Base-by-base conservation (phyloP, 2,329 filamentous ascomycete species). In the Tolypocladium sp. region DNA sequence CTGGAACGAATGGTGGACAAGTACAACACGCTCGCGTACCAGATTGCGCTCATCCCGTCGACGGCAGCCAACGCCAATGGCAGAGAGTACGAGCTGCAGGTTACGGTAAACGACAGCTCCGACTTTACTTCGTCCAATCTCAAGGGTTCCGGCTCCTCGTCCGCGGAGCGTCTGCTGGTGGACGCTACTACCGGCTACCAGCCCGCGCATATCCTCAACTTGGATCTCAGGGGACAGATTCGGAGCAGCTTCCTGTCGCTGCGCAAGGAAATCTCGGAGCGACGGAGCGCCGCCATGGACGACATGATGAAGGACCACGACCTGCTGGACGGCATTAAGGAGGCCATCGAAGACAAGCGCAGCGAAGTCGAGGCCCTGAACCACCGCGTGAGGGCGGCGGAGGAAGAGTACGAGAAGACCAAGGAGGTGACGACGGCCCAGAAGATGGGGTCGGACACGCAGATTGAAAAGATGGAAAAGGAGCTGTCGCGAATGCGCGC, bases 381-480 rank as follows among this genome's bases (percentile, higher is more conserved):
- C 65, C 93, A 97, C 73, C 85, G 90, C 51, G 90, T 96, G 53
- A 85, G 90, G 40, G 90, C 90, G 22, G 92, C 93, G 0, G 90
- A 96, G 71, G 91, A 96, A 68, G 92, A 97, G 71, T 95, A 96
- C 70, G 92, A 97, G 69, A 92, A 91, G 75, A 92, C 91, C 25
- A 93, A 93, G 70, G 94, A 97, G 79, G 76, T 83, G 60, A 93
- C 90, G 9, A 90, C 84, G 53, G 90, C 92, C 22, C 91, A 96
- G 71, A 95, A 95, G 76, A 84, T 93, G 71, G 88, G 87, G 9
- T 91, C 88, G 2, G 94, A 97, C 71, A 86, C 92, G 10, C 93
- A 97, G 73, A 96, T 99, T 67, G 94, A 99, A 75, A 94, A 94
- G 79, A 95, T 97, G 88, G 94, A 99, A 76, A 97, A 96, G 74